A percentile compares a stretch with the other conserved stretches of the same genome.
Evolutionary conservation across 2,329 filamentous ascomycete genomes (phyloP).

Genomic region (Bipolaris zeicola): DNA sequence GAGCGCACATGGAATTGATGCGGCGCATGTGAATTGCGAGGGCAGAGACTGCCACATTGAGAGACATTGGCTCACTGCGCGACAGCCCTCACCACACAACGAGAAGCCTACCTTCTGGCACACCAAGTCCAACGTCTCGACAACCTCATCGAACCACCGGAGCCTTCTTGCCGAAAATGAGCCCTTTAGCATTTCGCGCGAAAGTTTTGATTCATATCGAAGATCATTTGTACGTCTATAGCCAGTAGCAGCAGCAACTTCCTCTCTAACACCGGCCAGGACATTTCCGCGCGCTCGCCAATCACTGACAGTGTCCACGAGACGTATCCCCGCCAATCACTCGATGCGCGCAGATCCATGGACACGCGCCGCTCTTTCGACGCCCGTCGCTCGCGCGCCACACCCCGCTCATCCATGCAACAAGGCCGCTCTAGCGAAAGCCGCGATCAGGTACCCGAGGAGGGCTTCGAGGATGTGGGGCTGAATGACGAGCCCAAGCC

Average conservation of each 20-base stretch:
- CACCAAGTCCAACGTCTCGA: slow-evolving; percentile 55
- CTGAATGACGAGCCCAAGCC: slow-evolving; percentile 76
- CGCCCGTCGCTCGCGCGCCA: slow-evolving; percentile 58
- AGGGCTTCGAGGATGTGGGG: slow-evolving; percentile 88
- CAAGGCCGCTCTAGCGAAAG: slow-evolving; percentile 63
- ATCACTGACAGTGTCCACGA: slow-evolving; percentile 62
- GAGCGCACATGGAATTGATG: background rate
- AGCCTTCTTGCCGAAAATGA: slow-evolving; percentile 81
- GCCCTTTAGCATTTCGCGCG: slow-evolving; percentile 91
- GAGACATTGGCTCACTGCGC: slow-evolving; percentile 28
- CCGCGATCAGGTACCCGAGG: slow-evolving; percentile 69
- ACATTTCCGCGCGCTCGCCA: slow-evolving; percentile 87
- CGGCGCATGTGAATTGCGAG: slow-evolving; percentile 5
- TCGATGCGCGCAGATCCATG: slow-evolving; percentile 72
- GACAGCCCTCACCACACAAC: slow-evolving; percentile 76
- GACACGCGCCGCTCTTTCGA: slow-evolving; percentile 68
- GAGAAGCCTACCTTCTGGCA: slow-evolving; percentile 84
- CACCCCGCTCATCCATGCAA: slow-evolving; percentile 66
- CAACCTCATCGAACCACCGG: slow-evolving; percentile 62
- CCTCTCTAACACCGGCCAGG: slow-evolving; percentile 62
- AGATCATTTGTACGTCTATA: slow-evolving; percentile 82
- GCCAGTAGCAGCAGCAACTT: background rate
- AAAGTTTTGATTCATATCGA: slow-evolving; percentile 96
- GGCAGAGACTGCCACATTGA: background rate
- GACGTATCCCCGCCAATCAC: slow-evolving; percentile 58